Base-by-base conservation (phyloP, 257 asterid species). In the Gentiana dahurica region DNA sequence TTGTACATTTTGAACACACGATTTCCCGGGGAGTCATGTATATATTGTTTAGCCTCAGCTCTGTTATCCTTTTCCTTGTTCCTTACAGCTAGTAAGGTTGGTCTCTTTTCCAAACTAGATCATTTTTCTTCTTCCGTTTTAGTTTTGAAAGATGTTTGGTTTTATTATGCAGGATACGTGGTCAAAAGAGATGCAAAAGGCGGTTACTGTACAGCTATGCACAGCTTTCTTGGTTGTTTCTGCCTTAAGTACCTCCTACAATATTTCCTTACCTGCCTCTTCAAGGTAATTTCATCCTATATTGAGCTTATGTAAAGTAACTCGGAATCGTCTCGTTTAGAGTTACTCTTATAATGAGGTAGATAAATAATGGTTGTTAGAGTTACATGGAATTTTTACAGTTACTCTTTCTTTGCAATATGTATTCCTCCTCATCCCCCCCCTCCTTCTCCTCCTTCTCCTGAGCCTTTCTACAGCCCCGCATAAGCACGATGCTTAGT, bases 21-120 rank as follows among this genome's bases (percentile, higher is more conserved):
- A 61, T 91, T 91, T 75, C 43, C 79, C 44, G 97, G 90, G 57
- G 94, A 84, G 70, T 60, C 78, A 33, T 91, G 98, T 70, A 49
- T 81, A 15, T 91, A 91, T 69, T 91, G 98, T 77, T 76, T 85
- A 67, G 68, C 83, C 35, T 91, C 97, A 43, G 95, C 81, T 38
- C 32, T 71, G 12, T 73, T 87, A 56, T 91, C 98, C 54, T 85
- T 87, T 78, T 75, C 80, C 75, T 77, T 87, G 77, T 83, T 87
- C 73, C 58, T 83, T 76, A 73, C 75, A 72, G 68, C 82, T 64
- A 53, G 78, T 63, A 87, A 85, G 98, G 97, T 91, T 49, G 12
- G 56, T 63, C 55, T 53, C 55, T 15, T 45, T 36, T 11, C 65
- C 37, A 54, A 57, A 61, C 34, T 44, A 65, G 58, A 46, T 49